phyloP scores from a whole-genome alignment of 805 yeast genomes.

The Suhomyces emberorum region DNA sequence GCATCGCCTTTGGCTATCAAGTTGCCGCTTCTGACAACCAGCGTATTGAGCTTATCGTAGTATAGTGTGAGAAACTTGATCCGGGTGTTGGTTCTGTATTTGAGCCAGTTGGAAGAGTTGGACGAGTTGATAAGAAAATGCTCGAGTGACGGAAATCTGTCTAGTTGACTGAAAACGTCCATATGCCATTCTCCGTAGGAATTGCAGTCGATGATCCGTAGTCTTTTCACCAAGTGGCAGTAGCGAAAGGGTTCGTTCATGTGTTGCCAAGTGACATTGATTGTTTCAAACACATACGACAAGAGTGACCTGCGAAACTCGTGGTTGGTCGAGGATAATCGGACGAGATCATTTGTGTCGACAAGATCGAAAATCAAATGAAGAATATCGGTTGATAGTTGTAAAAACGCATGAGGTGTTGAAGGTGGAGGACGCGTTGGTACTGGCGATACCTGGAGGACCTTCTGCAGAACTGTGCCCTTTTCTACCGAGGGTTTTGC shows the following conservation, averaged over 20 bases:
- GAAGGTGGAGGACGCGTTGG: no score
- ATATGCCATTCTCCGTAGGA: slow-evolving; percentile 38
- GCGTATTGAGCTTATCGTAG: slow-evolving; percentile 20
- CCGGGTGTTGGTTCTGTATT: slow-evolving; percentile 24
- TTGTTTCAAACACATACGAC: slow-evolving; percentile 16
- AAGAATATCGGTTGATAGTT: slow-evolving; percentile 1
- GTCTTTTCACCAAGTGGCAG: slow-evolving; percentile 14
- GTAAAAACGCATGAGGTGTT: slow-evolving; percentile 2
- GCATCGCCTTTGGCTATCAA: slow-evolving; percentile 1
- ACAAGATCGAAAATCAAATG: slow-evolving; percentile 6
- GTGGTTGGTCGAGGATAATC: slow-evolving; percentile 15
- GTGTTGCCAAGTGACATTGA: slow-evolving; percentile 27
- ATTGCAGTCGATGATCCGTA: slow-evolving; percentile 29
- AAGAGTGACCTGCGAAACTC: slow-evolving; percentile 17
- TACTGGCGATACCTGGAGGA: no score
- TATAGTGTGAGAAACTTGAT: slow-evolving; percentile 24
- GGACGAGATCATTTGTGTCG: slow-evolving; percentile 9
- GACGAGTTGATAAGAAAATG: slow-evolving; percentile 28
- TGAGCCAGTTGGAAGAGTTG: slow-evolving; percentile 41
- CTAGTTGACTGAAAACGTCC: slow-evolving; percentile 22
- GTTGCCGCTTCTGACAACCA: slow-evolving; percentile 3
- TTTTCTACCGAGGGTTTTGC: no score
- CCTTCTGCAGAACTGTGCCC: no score
- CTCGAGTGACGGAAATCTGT: slow-evolving; percentile 19
- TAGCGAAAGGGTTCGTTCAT: slow-evolving; percentile 13